phyloP scores from a whole-genome alignment of 2,329 filamentous ascomycete genomes.

The Clarireedia hainanense region DNA sequence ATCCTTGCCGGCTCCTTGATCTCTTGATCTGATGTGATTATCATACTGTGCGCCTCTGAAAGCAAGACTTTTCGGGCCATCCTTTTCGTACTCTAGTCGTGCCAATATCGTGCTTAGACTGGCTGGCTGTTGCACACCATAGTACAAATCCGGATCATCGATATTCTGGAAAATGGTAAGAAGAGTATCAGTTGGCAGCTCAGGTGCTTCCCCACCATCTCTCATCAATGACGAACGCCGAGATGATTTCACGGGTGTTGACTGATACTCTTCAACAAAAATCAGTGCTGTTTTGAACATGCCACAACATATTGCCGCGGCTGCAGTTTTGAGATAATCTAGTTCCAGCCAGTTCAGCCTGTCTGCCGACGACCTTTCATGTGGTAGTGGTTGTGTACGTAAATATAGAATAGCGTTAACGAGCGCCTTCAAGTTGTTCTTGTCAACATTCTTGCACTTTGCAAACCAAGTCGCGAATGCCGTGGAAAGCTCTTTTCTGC shows the following conservation, averaged over 20 bases:
- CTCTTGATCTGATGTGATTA: slow-evolving; percentile 62
- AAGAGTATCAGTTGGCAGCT: slow-evolving; percentile 58
- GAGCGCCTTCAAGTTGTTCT: slow-evolving; percentile 61
- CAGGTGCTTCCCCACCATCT: slow-evolving; percentile 31
- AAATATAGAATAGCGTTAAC: slow-evolving; percentile 80
- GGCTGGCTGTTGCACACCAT: slow-evolving; percentile 74
- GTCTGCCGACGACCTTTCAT: slow-evolving; percentile 71
- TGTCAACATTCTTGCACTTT: slow-evolving; percentile 36
- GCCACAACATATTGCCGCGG: slow-evolving; percentile 66
- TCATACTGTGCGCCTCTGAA: slow-evolving; percentile 90
- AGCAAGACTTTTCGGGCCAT: slow-evolving; percentile 78
- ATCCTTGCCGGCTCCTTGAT: slow-evolving; percentile 49
- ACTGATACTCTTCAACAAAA: slow-evolving; percentile 66
- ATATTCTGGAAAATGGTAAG: slow-evolving; percentile 83
- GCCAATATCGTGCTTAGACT: slow-evolving; percentile 71
- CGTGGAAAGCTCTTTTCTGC: slow-evolving; percentile 57
- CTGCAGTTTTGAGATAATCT: slow-evolving; percentile 61
- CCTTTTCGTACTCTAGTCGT: slow-evolving; percentile 80
- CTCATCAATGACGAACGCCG: slow-evolving; percentile 57
- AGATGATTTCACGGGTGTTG: slow-evolving; percentile 48
- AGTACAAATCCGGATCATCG: slow-evolving; percentile 93
- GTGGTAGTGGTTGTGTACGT: slow-evolving; percentile 67
- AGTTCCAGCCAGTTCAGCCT: slow-evolving; percentile 80
- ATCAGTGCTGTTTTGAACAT: slow-evolving; percentile 84
- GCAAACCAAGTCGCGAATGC: slow-evolving; percentile 58